Percentiles rank a stretch among this genome's conserved stretches.
Conservation (phyloP, 192 early-diverging fungal genomes). For the Coemansia sp. region DNA sequence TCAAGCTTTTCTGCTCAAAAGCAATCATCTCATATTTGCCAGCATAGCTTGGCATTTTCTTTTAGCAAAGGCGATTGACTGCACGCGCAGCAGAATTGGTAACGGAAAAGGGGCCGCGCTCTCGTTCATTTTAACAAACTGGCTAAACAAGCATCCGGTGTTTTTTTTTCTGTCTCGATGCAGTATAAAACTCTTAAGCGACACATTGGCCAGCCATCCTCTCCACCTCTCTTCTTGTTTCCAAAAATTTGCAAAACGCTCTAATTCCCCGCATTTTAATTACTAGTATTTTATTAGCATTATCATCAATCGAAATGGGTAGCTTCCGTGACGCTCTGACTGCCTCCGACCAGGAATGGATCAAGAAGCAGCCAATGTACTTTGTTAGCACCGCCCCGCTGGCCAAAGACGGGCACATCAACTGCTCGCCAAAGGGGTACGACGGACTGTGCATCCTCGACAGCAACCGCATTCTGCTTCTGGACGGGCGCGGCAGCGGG, state of each 20-base stretch:
- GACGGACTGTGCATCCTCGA: conserved; percentile 53
- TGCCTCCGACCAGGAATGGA: conserved; percentile 49
- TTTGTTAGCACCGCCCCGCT: conserved; percentile 59
- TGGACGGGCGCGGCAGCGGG: conserved; percentile 45
- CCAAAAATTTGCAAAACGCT: too few species aligned
- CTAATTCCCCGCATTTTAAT: not conserved
- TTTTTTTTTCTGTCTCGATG: not conserved
- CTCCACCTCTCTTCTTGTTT: not conserved
- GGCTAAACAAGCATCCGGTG: not conserved
- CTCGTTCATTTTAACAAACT: too few species aligned
- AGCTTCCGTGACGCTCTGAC: conserved; percentile 48
- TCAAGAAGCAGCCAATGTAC: conserved; percentile 56
- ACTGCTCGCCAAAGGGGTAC: conserved; percentile 60
- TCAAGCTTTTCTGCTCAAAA: too few species aligned
- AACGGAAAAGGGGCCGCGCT: too few species aligned
- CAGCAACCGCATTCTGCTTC: conserved; percentile 27
- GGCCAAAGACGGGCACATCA: conserved; percentile 52
- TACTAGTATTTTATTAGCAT: not conserved
- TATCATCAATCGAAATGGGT: conserved; percentile 29
- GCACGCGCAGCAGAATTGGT: too few species aligned
- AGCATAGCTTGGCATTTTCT: too few species aligned
- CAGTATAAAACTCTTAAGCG: too few species aligned
- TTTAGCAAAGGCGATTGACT: too few species aligned
- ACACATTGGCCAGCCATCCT: too few species aligned
- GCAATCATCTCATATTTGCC: too few species aligned